These are phyloP conservation scores for Nakazawaea ambrosiae DNA, from an alignment of 805 yeast genomes.

Conservation along the genomic window DNA sequence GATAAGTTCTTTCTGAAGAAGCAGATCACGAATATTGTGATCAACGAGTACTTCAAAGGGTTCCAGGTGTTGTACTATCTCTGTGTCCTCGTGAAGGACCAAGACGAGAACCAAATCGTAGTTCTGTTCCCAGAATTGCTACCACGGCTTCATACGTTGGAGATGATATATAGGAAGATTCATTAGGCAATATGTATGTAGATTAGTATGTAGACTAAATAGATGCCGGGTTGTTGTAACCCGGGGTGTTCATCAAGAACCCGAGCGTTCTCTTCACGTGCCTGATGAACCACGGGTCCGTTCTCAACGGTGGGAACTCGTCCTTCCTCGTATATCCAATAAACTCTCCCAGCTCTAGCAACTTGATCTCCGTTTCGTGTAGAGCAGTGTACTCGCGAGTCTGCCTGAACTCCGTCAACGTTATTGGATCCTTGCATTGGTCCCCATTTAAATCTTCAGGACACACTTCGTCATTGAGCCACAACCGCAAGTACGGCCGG, in stretches of 20 bases:
- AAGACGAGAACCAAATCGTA: constrained; percentile 16
- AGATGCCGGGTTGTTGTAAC: constrained; percentile 6
- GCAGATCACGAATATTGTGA: constrained; percentile 41
- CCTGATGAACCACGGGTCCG: constrained; percentile 14
- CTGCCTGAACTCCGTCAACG: constrained; percentile 22
- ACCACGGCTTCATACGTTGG: constrained; percentile 23
- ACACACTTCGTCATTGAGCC: constrained; percentile 36
- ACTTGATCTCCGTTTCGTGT: constrained; percentile 22
- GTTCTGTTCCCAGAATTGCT: constrained; percentile 24
- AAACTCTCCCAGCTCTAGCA: constrained; percentile 12
- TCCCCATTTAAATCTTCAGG: constrained; percentile 20
- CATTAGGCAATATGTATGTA: too few relatives aligned
- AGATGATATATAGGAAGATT: constrained; percentile 6
- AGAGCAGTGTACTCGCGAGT: constrained; percentile 23
- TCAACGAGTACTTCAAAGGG: constrained; percentile 71
- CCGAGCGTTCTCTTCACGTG: constrained; percentile 8
- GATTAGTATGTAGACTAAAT: background rate
- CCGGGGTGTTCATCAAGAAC: background rate
- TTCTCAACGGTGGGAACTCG: constrained; percentile 12
- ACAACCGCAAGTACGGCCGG: constrained; percentile 45
- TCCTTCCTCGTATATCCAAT: constrained; percentile 8
- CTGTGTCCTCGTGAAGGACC: constrained; percentile 42
- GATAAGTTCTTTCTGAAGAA: constrained; percentile 1
- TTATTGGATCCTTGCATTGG: constrained; percentile 24
- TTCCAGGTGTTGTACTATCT: constrained; percentile 61